Conservation (phyloP, 345 rosid species). For the Rhodamnia argentea region DNA sequence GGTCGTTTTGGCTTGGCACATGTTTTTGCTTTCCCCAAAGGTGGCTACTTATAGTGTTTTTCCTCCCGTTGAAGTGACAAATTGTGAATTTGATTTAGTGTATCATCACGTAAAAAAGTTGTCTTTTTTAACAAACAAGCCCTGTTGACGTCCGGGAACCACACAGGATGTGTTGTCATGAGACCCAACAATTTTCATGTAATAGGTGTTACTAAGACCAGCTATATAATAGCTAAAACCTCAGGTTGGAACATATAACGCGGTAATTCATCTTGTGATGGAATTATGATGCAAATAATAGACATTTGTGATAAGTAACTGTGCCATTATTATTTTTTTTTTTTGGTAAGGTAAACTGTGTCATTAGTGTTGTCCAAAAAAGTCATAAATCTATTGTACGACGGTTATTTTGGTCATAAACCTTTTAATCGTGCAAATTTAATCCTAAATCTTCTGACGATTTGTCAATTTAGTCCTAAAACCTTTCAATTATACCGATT, state of each 20-base stretch:
- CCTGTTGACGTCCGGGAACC: background rate
- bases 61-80: background rate
- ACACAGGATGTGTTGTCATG: background rate
- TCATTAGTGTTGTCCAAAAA: background rate
- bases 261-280: background rate
- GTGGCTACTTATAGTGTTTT: background rate
- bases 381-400: no score
- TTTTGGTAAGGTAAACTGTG: no score
- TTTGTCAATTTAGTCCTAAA: background rate
- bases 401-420: background rate
- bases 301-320: background rate
- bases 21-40: background rate
- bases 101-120: background rate
- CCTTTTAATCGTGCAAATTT: no score
- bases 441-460: no score
- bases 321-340: no score
- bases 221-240: background rate
- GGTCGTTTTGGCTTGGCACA: background rate
- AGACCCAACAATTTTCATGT: background rate
- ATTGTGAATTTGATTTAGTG: background rate
- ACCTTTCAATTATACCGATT: no score
- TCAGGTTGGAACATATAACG: background rate
- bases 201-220: background rate
- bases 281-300: background rate
- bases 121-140: background rate